These are phyloP conservation scores for Acrodontium crateriforme DNA, from an alignment of 2,329 filamentous ascomycete species.

Conservation along the genomic window DNA sequence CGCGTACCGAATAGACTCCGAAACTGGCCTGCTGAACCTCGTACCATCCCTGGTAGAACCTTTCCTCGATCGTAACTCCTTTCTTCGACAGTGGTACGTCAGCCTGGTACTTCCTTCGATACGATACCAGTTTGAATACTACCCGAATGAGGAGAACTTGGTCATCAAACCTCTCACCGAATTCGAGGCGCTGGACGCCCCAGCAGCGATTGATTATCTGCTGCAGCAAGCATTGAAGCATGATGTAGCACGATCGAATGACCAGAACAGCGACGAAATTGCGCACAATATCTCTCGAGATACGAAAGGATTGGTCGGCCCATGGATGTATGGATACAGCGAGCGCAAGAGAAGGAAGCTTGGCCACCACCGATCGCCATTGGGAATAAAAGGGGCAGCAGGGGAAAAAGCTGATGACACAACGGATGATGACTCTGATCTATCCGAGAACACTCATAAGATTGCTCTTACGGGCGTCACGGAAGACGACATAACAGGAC, in stretches of 20 bases:
- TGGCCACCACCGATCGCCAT: conserved; percentile 2
- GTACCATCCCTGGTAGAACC: conserved; percentile 54
- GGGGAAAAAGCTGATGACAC: neutral
- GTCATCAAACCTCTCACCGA: conserved; percentile 48
- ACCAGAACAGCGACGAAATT: conserved; percentile 5
- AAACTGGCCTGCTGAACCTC: conserved; percentile 58
- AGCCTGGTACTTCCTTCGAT: conserved; percentile 56
- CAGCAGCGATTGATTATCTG: conserved; percentile 45
- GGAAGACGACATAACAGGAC: conserved; percentile 28
- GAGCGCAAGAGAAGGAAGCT: conserved; percentile 39
- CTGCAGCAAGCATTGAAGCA: conserved; percentile 41
- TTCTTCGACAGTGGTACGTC: conserved; percentile 53
- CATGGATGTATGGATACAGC: conserved; percentile 56
- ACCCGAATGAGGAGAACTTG: conserved; percentile 36
- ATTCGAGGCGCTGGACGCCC: conserved; percentile 49
- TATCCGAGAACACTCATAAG: conserved; percentile 8
- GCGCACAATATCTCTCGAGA: conserved; percentile 47
- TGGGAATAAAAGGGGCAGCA: no score
- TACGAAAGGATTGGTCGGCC: conserved; percentile 52
- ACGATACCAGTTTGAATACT: conserved; percentile 56
- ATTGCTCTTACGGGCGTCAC: conserved; percentile 16
- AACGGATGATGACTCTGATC: neutral
- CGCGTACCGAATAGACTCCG: conserved; percentile 53
- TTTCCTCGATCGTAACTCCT: conserved; percentile 49
- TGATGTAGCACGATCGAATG: conserved; percentile 17